Base-by-base conservation (phyloP, 495 filamentous ascomycete genomes). In the Penicillium parvum region DNA sequence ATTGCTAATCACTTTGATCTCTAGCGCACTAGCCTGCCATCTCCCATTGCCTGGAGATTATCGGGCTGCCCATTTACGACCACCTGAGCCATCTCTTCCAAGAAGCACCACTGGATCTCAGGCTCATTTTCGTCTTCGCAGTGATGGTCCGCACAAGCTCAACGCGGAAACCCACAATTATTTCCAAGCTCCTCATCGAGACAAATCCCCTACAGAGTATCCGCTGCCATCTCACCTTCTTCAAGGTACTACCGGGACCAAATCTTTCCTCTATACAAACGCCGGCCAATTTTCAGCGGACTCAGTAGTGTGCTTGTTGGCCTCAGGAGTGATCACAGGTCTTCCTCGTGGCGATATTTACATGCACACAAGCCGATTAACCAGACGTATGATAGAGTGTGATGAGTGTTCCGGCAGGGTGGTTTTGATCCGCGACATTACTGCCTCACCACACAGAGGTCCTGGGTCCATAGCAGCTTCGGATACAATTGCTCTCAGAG, bases 111-210 rank as follows among this genome's bases (percentile, higher is more conserved):
- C 37, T 60, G 26, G 19, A 72, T 60, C 15, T 62, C 65, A 34
- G 70, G 43, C 3, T 63, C 61, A 15, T 27, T 52, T 46, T 68
- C 55, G 3, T 79, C n/a, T 66, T 86, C 6, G 79, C 83, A 27
- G 71, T 74, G 3, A 76, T 75, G 0, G 62, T 76, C 16, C 78
- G 72, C 1, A 67, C 73, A 39, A 68, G 71, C 21, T 30, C 30
- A 3, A 38, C 40, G 3, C 32, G n/a, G 3, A 44, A 33, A 37
- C 64, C 54, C n/a, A n/a, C n/a, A n/a, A n/a, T n/a, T n/a, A n/a
- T n/a, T n/a, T n/a, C n/a, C n/a, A n/a, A n/a, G n/a, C n/a, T n/a
- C n/a, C n/a, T n/a, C n/a, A n/a, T n/a, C n/a, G n/a, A n/a, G n/a
- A n/a, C n/a, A n/a, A n/a, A n/a, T n/a, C n/a, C n/a, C n/a, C n/a